A percentile compares a stretch with the other conserved stretches of the same genome.
Conservation (phyloP, 805 yeast species). For the Saccharomycopsis fibuligera region DNA sequence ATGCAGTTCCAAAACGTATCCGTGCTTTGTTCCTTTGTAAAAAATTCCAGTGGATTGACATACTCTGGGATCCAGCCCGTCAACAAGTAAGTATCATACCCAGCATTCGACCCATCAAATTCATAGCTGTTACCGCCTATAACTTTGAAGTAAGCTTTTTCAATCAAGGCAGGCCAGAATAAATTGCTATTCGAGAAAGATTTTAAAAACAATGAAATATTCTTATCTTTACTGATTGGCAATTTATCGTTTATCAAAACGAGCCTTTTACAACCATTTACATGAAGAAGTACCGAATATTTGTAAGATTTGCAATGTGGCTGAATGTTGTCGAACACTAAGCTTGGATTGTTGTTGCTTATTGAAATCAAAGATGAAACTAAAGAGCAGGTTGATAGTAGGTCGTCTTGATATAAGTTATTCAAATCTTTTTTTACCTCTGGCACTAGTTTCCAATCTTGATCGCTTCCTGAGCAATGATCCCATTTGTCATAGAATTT, state of each 20-base stretch:
- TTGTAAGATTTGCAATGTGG: conserved; percentile 14
- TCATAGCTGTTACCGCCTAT: conserved; percentile 48
- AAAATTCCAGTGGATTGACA: conserved; percentile 29
- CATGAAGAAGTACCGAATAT: conserved; percentile 11
- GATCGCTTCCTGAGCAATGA: background rate
- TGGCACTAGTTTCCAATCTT: background rate
- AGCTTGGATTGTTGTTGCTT: conserved; percentile 7
- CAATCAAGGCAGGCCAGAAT: conserved; percentile 68
- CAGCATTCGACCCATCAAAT: conserved; percentile 72
- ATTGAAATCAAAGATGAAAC: conserved; percentile 17
- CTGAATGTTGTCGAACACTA: background rate
- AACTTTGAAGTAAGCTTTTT: conserved; percentile 65
- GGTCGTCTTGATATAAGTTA: conserved; percentile 15
- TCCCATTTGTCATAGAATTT: conserved; percentile 5
- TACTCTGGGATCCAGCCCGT: conserved; percentile 74
- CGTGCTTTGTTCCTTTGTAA: conserved; percentile 24
- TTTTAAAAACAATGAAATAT: background rate
- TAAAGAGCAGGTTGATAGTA: conserved; percentile 16
- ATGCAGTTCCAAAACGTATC: conserved; percentile 32
- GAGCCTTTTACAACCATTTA: conserved; percentile 16
- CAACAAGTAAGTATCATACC: conserved; percentile 57
- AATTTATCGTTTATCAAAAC: conserved; percentile 16
- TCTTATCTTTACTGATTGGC: conserved; percentile 2
- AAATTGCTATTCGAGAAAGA: conserved; percentile 23
- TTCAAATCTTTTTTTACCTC: conserved; percentile 3